phyloP scores from a whole-genome alignment of 148 eudicot genomes.

The Chenopodium suecicum region DNA sequence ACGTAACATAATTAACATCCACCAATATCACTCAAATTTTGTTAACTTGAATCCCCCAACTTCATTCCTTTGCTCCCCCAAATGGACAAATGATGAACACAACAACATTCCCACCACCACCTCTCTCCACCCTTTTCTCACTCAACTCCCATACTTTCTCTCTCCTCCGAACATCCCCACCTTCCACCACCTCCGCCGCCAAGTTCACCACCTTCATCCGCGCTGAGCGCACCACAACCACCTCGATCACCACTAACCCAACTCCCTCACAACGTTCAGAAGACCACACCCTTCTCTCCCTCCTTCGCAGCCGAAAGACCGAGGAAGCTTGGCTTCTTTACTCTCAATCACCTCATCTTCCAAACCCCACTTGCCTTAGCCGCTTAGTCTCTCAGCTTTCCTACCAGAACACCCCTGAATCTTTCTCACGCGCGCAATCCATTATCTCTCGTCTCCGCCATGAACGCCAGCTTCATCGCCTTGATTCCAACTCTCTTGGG shows the following conservation, averaged over 20 bases:
- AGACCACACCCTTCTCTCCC: constrained; percentile 57
- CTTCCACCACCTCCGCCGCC: background rate
- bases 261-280: constrained; percentile 1
- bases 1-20: constrained; percentile 14
- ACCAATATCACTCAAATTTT: constrained; percentile 11
- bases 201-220: background rate
- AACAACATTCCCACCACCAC: background rate
- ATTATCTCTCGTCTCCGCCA: constrained; percentile 76
- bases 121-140: background rate
- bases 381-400: constrained; percentile 78
- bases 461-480: constrained; percentile 82
- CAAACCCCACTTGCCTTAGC: constrained; percentile 81
- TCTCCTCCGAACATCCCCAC: background rate
- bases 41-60: background rate
- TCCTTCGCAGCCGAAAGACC: constrained; percentile 75
- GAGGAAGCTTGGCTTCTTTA: constrained; percentile 75
- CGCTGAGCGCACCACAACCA: background rate
- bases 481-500: constrained; percentile 88
- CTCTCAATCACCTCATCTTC: constrained; percentile 50
- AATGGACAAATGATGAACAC: background rate
- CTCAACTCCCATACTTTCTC: background rate
- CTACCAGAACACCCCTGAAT: constrained; percentile 52
- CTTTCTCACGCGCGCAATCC: constrained; percentile 76
- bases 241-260: background rate
- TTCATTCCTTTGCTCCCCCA: too few relatives aligned